Base-by-base conservation (phyloP, 2,329 filamentous ascomycete genomes). In the Teratosphaeriaceae sp. region DNA sequence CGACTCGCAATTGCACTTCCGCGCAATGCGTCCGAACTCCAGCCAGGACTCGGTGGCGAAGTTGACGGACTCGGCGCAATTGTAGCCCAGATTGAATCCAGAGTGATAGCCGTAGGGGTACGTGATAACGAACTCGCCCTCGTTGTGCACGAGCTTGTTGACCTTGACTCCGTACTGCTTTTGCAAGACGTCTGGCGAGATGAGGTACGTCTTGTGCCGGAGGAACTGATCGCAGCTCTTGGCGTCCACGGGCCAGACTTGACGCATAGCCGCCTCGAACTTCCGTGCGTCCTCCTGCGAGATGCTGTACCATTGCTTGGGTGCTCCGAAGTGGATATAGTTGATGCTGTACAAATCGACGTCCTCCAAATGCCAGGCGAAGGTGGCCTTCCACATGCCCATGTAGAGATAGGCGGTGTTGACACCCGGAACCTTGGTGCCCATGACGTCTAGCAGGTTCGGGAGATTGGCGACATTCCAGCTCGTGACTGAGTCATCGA, bases 331-430 rank as follows among this genome's bases (percentile, higher is more conserved):
- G 61, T 98, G 92, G 46, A 98, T 88, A 64, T 96, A 98, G 69
- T 98, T 98, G 75, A 98, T 98, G 64, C 89, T 97, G 79, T 98
- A 98, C 3, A 98, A 78, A 69, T 98, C 92, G 31, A 98, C 90
- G 62, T 98, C 92, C 63, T 98, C 92, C 41, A 98, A 70, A 75
- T 98, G 92, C 92, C 92, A 98, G 7, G 92, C 92, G 63, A 98
- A 98, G 0, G 92, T 97, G 11, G 92, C 90, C 66, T 97, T 97
- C 92, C 92, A 98, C 92, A 98, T 98, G 33, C 92, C 92, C 46
- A 98, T 75, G 61, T 98, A 98, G 1, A 98, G 78, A 60, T 98
- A 98, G 2, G 92, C 90, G 1, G 90, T 98, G 60, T 98, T 98
- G 60, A 98, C 94, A 53, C 92, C 92, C 2, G 92, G 94, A 7